Base-by-base conservation (phyloP, 768 basidiomycete species). In the Multifurca ochricompacta region DNA sequence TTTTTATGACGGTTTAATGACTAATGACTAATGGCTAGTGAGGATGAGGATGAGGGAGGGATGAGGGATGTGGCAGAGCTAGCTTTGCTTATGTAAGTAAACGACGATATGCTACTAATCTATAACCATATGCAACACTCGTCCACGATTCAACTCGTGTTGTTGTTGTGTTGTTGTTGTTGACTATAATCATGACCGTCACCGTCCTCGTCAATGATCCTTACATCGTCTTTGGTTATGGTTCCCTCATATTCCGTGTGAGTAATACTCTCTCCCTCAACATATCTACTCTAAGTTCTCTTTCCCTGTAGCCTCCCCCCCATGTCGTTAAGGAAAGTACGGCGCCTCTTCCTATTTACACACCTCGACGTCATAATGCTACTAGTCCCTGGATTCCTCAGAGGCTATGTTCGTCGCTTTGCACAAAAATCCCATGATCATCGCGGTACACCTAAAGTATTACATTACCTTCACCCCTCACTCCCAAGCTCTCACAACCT, bases 371-470 rank as follows among this genome's bases (percentile, higher is more conserved):
- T 13, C 16, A 25, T 5, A 40, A 14, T 42, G 19, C 30, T n/a
- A 7, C 31, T 53, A 86, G 88, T 75, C 0, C 75, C 88, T 0
- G 93, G 93, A 9, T 96, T 85, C 63, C 72, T 96, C 60, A 95
- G 92, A 70, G 89, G 89, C 31, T 92, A 91, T 56, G 88, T 94
- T 0, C 79, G 92, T 1, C 74, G 93, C 25, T 96, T 96, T 63
- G 90, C 92, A 0, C 91, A 95, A 69, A 79, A 81, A 65, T 94
- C 91, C 52, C 88, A 91, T 66, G 93, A 97, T 65, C 93, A 97
- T 68, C 78, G 93, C 10, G 93, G 93, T 18, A 94, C 91, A 0
- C 87, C 83, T 2, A 85, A 91, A 73, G 85, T 87, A 35, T 48
- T 69, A 52, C 5, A 18, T 21, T 32, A 18, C 40, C 32, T 7